Percentiles rank a stretch among this genome's conserved stretches.
Conservation (phyloP, 2,329 filamentous ascomycete species). For the Venturiaceae sp. region DNA sequence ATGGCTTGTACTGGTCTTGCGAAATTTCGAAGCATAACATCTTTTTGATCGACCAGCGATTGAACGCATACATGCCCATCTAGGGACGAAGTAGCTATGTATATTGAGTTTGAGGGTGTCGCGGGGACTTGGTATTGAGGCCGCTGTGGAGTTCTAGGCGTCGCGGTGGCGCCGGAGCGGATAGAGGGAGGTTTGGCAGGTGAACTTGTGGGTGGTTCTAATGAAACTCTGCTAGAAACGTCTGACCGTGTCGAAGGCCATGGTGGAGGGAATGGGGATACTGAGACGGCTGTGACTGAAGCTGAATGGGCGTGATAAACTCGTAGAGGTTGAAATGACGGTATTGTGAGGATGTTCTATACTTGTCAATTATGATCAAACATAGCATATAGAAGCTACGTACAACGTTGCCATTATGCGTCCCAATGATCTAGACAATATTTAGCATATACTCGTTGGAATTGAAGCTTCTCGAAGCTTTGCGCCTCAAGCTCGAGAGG, state of each 20-base stretch:
- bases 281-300: constrained; percentile 79
- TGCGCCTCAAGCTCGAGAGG: constrained; percentile 1
- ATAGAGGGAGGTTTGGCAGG: constrained; percentile 26
- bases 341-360: constrained; percentile 77
- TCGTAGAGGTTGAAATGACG: constrained; percentile 69
- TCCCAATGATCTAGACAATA: constrained; percentile 66
- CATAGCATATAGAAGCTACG: constrained; percentile 21
- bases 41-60: constrained; percentile 76
- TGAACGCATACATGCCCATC: constrained; percentile 93
- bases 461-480: constrained; percentile 1
- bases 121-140: constrained; percentile 47
- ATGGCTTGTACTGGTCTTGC: constrained; percentile 86
- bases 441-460: constrained; percentile 11
- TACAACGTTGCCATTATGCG: constrained; percentile 94
- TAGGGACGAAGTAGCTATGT: constrained; percentile 86
- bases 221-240: constrained; percentile 10
- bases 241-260: constrained; percentile 13
- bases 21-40: constrained; percentile 88
- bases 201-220: constrained; percentile 23
- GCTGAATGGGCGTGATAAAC: constrained; percentile 90
- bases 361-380: background rate
- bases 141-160: constrained; percentile 44
- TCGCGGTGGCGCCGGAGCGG: constrained; percentile 24
- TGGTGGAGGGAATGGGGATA: constrained; percentile 74
- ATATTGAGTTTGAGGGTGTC: constrained; percentile 80